Conservation (phyloP, 495 filamentous ascomycete genomes). For the Neurospora tetrasperma region DNA sequence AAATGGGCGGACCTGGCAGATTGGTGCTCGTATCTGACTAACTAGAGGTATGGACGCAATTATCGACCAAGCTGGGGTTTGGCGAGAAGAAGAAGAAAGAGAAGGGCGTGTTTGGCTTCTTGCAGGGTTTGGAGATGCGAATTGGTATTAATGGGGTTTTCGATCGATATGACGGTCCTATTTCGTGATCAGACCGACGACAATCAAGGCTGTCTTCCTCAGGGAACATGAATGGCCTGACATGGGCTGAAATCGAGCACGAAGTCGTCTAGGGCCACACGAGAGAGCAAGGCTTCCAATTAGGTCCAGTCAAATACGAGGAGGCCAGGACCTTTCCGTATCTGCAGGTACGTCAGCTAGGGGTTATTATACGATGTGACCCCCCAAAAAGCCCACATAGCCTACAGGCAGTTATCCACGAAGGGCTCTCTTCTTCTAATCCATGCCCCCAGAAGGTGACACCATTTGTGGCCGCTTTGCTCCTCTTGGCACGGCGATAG, state of each 20-base stretch:
- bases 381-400: neutral
- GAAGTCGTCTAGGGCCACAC: slow-evolving; percentile 8
- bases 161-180: too few relatives aligned
- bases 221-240: slow-evolving; percentile 20
- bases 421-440: slow-evolving; percentile 26
- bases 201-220: slow-evolving; percentile 16
- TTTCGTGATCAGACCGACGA: too few relatives aligned
- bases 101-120: slow-evolving; percentile 38
- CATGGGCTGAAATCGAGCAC: slow-evolving; percentile 26
- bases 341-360: slow-evolving; percentile 14
- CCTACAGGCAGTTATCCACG: slow-evolving; percentile 30
- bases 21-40: slow-evolving; percentile 29
- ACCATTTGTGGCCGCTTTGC: slow-evolving; percentile 35
- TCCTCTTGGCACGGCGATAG: slow-evolving; percentile 38
- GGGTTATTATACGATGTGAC: neutral
- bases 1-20: neutral
- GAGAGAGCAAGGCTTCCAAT: slow-evolving; percentile 12
- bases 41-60: slow-evolving; percentile 29
- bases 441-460: slow-evolving; percentile 37
- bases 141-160: slow-evolving; percentile 11
- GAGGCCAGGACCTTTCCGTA: slow-evolving; percentile 34
- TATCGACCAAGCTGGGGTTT: slow-evolving; percentile 29
- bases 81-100: slow-evolving; percentile 29
- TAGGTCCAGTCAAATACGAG: slow-evolving; percentile 24
- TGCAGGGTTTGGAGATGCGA: slow-evolving; percentile 26